Percentiles rank a stretch among this genome's conserved stretches.
These are phyloP conservation scores for Pichia cabralensis DNA, from an alignment of 805 yeast species.

Conservation along the genomic window DNA sequence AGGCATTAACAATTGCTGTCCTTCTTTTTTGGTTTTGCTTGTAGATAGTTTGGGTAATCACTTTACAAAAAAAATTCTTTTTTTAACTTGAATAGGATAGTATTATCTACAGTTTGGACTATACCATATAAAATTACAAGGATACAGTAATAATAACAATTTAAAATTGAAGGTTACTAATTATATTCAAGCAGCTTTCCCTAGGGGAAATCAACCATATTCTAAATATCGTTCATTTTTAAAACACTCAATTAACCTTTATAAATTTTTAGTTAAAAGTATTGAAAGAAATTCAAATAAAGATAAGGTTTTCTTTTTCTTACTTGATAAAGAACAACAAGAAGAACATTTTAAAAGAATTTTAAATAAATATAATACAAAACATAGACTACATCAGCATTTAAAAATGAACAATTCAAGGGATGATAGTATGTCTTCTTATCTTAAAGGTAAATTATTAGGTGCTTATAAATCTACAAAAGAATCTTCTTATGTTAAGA, in stretches of 20 bases:
- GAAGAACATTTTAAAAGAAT: constrained; percentile 10
- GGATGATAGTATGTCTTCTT: constrained; percentile 16
- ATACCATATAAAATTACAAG: no score
- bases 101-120: no score
- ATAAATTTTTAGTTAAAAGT: not conserved
- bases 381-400: not conserved
- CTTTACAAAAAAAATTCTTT: no score
- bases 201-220: constrained; percentile 2
- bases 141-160: no score
- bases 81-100: no score
- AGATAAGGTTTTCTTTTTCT: constrained; percentile 22
- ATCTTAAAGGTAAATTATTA: constrained; percentile 31
- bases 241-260: no score
- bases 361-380: constrained; percentile 1
- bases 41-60: no score
- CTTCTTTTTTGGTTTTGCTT: no score
- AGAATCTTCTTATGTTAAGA: constrained; percentile 39
- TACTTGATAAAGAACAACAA: constrained; percentile 15
- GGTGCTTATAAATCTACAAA: constrained; percentile 41
- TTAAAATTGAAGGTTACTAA: constrained; percentile 4
- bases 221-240: no score
- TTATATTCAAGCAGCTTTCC: no score
- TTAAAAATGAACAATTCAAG: not conserved
- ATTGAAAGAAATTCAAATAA: constrained; percentile 8
- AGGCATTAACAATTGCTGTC: no score